phyloP scores from a whole-genome alignment of 1,284 basidiomycete species.

The Apiotrichum gracile region DNA sequence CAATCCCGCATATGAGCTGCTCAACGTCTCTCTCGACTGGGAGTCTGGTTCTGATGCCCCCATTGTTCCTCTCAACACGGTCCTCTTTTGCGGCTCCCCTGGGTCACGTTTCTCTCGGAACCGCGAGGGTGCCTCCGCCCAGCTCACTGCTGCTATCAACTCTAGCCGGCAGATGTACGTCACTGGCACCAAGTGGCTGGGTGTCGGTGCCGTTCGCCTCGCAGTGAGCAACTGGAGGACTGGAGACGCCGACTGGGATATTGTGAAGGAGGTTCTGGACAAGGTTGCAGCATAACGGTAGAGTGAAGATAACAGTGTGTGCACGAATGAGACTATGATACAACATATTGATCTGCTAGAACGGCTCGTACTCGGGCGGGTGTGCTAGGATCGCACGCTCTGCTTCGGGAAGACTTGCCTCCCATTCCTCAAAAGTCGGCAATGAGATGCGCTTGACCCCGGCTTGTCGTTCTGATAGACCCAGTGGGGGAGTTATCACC shows the following conservation, averaged over 20 bases:
- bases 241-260: slow-evolving; percentile 28
- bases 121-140: not conserved
- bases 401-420: not conserved
- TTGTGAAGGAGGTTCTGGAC: slow-evolving; percentile 24
- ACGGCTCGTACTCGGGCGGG: not conserved
- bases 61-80: slow-evolving; percentile 48
- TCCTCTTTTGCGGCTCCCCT: slow-evolving; percentile 47
- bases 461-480: not conserved
- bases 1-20: slow-evolving; percentile 39
- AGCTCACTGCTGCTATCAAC: slow-evolving; percentile 47
- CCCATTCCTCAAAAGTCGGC: not conserved
- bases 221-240: slow-evolving; percentile 53
- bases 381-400: not conserved
- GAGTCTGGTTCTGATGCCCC: not conserved
- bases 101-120: slow-evolving; percentile 22
- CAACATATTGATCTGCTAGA: not conserved
- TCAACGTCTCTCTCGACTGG: slow-evolving; percentile 31
- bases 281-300: slow-evolving; percentile 1
- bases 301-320: not conserved
- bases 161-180: slow-evolving; percentile 47
- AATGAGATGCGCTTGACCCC: not conserved
- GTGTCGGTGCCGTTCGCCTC: slow-evolving; percentile 47
- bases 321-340: not conserved
- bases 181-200: slow-evolving; percentile 47
- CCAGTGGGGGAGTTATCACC: not conserved